Percentiles rank a stretch among this genome's conserved stretches.
These are phyloP conservation scores for Myriangium duriaei DNA, from an alignment of 2,329 filamentous ascomycete species.

Conservation along the genomic window DNA sequence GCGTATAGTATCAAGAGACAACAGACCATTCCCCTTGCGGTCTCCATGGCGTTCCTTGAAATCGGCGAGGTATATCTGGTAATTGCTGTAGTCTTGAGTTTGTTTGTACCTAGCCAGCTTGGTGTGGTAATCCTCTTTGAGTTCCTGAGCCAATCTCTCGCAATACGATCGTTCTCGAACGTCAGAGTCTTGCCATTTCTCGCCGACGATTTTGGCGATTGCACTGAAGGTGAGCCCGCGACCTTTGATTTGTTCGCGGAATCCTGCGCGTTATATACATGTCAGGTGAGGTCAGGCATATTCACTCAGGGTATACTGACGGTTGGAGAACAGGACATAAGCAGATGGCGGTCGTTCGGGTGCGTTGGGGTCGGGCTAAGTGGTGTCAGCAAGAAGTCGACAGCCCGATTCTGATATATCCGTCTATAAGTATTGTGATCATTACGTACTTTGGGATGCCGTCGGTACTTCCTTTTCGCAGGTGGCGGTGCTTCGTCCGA, in stretches of 20 bases:
- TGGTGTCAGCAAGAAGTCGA: slow-evolving; percentile 12
- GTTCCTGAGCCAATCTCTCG: slow-evolving; percentile 57
- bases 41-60: slow-evolving; percentile 58
- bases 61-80: slow-evolving; percentile 51
- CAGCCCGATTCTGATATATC: not conserved
- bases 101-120: slow-evolving; percentile 67
- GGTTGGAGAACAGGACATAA: slow-evolving; percentile 78
- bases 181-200: slow-evolving; percentile 65
- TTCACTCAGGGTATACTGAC: slow-evolving; percentile 35
- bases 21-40: too few relatives aligned
- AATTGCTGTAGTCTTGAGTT: slow-evolving; percentile 55
- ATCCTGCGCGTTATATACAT: slow-evolving; percentile 49
- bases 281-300: not conserved
- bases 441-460: slow-evolving; percentile 57
- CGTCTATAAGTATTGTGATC: slow-evolving; percentile 1
- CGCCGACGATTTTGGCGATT: slow-evolving; percentile 70
- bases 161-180: slow-evolving; percentile 57
- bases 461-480: slow-evolving; percentile 60
- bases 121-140: slow-evolving; percentile 67
- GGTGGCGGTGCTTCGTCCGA: too few relatives aligned
- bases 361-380: slow-evolving; percentile 61
- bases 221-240: slow-evolving; percentile 70
- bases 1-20: too few relatives aligned
- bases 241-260: slow-evolving; percentile 64
- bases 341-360: slow-evolving; percentile 70